Conservation (phyloP, 495 filamentous ascomycete species). For the Podospora pseudocomata region DNA sequence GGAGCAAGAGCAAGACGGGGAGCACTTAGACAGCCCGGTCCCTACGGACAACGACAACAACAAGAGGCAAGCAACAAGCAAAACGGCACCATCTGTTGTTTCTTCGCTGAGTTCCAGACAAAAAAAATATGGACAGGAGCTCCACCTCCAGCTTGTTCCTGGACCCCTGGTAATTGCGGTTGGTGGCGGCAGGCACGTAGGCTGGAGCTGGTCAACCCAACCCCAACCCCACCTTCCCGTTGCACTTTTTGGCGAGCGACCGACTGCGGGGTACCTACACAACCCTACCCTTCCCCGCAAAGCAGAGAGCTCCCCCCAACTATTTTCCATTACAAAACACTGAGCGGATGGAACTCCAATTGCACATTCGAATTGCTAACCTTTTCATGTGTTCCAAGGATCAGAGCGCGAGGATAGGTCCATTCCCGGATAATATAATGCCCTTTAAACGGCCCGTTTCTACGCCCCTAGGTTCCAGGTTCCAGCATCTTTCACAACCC, state of each 20-base stretch:
- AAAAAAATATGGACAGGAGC: conserved; percentile 16
- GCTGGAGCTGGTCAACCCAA: not conserved
- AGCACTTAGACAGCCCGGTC: conserved; percentile 16
- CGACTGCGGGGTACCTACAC: conserved; percentile 3
- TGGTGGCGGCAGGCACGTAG: not conserved
- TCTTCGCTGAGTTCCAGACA: not conserved
- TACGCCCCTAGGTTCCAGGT: not conserved
- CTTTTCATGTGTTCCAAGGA: not conserved
- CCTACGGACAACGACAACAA: conserved; percentile 1
- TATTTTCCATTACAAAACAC: not conserved
- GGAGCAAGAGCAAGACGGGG: conserved; percentile 22
- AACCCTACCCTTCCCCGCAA: not conserved
- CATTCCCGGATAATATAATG: not conserved
- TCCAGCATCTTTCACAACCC: not conserved
- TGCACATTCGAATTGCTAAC: not conserved
- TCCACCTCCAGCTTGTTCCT: conserved; percentile 17
- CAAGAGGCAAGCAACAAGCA: conserved; percentile 18
- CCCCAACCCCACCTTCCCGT: not conserved
- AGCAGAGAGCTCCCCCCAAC: not conserved
- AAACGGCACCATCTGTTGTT: conserved; percentile 7
- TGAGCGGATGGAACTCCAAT: not conserved
- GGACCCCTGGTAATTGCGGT: not conserved
- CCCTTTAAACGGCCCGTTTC: not conserved
- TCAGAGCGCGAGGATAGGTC: not conserved
- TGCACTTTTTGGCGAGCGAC: not conserved